Evolutionary conservation across 805 yeast species (phyloP), one percentile per base, ranked within the genome.

Genomic region (Candida oleophila): DNA sequence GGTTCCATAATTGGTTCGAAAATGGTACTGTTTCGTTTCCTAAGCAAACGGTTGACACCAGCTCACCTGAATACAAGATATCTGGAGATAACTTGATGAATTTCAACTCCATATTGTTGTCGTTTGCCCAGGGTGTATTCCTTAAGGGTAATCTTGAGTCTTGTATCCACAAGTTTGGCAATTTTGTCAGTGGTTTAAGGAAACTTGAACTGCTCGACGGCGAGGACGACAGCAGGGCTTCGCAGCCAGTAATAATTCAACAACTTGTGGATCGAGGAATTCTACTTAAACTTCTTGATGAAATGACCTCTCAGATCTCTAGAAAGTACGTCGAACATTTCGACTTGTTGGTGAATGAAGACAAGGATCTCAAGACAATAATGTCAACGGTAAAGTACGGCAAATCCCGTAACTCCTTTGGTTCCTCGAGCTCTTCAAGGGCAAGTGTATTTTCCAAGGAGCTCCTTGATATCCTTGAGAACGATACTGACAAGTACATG

Each of bases 1-100:
- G 73, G 1, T 66, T 63, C 46, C 60, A 57, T 34, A 50, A 59
- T 44, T 70, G 74, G 74, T 50, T 66, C 32, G 61, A 57, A n/a
- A 51, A 47, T 35, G 53, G 45, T 11, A 30, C 21, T 4, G 51
- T 60, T 9, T 12, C n/a, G 1, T 59, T 60, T 32, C 42, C 42
- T 11, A 36, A 16, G 19, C 22, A 36, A 9, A 7, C 20, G 7
- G 18, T 36, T 5, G 39, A 36, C 22, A 16, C 19, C 39, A 16
- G 14, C 8, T 20, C 14, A 4, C 39, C 22, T 16, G 19, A 9
- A 16, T 9, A 15, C 22, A 18, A 16, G 8, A 18, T 9, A n/a
- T 9, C 39, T 15, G 9, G 39, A 7, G 30, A 4, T 2, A 34
- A 19, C 14, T 42, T 55, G 15, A 16, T 32, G 2, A 20, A 38